Conservation (phyloP, 108 stramenopile species). For the Skeletonema menzelii region DNA sequence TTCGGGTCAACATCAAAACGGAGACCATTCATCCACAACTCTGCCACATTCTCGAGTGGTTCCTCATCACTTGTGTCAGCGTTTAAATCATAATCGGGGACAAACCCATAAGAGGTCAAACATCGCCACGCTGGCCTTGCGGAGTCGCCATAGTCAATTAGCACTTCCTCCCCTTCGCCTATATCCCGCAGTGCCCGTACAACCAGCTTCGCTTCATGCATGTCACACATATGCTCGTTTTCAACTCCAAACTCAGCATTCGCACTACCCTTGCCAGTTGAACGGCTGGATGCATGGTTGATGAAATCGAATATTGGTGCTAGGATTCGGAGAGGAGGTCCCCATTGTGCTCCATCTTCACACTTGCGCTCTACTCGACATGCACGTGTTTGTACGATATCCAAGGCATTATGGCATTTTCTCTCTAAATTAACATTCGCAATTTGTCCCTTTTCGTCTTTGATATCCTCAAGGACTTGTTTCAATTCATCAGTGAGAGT, state of each 20-base stretch:
- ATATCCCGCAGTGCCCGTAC: constrained; percentile 56
- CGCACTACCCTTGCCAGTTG: constrained; percentile 9
- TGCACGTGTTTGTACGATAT: constrained; percentile 70
- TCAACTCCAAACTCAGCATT: constrained; percentile 66
- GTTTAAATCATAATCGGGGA: constrained; percentile 44
- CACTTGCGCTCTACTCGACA: constrained; percentile 49
- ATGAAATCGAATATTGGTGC: constrained; percentile 83
- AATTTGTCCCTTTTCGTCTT: neutral
- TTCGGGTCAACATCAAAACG: constrained; percentile 64
- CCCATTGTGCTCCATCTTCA: constrained; percentile 38
- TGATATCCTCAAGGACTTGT: constrained; percentile 5
- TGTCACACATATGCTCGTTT: constrained; percentile 22
- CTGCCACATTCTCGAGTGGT: constrained; percentile 47
- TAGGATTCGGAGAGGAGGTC: constrained; percentile 53
- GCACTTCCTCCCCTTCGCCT: constrained; percentile 47
- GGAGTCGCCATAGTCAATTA: constrained; percentile 74
- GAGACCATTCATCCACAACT: constrained; percentile 60
- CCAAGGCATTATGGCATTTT: constrained; percentile 42
- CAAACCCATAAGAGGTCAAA: constrained; percentile 75
- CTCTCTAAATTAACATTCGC: constrained; percentile 12
- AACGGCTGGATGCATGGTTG: constrained; percentile 58
- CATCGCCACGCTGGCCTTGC: constrained; percentile 71
- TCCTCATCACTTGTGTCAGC: constrained; percentile 20
- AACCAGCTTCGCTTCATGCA: constrained; percentile 45
- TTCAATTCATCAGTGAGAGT: constrained; percentile 33